Percentiles rank a stretch among this genome's conserved stretches.
phyloP scores from a whole-genome alignment of 305 asterid species.

The Fraxinus velutina region DNA sequence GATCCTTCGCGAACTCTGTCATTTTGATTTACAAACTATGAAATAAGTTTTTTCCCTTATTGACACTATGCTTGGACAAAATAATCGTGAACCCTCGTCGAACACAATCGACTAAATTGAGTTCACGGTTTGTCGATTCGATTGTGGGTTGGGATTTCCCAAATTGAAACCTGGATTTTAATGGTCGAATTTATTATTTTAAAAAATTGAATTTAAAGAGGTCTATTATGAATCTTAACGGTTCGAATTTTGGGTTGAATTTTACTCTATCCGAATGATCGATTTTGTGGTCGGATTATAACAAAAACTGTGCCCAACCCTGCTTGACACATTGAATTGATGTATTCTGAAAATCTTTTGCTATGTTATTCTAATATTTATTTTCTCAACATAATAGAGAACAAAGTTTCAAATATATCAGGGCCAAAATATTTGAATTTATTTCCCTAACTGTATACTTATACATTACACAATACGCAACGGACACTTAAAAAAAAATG shows the following conservation, averaged over 20 bases:
- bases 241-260: background rate
- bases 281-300: background rate
- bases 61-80: background rate
- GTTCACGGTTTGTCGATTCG: background rate
- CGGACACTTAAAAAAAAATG: background rate
- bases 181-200: background rate
- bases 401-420: background rate
- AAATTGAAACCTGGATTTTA: background rate
- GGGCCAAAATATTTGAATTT: background rate
- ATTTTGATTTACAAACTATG: background rate
- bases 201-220: too few species aligned
- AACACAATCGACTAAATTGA: background rate
- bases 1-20: background rate
- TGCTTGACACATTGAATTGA: background rate
- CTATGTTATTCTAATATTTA: background rate
- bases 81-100: background rate
- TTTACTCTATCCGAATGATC: background rate
- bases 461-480: background rate
- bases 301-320: background rate
- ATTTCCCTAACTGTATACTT: background rate
- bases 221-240: background rate
- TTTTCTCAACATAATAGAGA: background rate
- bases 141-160: background rate
- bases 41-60: too few species aligned
- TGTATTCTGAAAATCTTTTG: background rate